These are phyloP conservation scores for Salvia miltiorrhiza DNA, from an alignment of 257 asterid species.

Conservation along the genomic window DNA sequence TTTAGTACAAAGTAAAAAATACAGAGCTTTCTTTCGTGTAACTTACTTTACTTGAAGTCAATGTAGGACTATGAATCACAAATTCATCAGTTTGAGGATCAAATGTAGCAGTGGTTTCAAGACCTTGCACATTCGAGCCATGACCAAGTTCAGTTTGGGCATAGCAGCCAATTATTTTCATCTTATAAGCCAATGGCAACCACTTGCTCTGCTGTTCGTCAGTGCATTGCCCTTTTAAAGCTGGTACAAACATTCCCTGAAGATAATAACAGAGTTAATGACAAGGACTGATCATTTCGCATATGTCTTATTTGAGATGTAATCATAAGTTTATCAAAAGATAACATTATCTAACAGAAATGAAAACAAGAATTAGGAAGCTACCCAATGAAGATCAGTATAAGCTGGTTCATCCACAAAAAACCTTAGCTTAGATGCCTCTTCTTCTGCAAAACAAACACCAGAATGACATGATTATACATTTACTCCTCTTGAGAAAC, in stretches of 20 bases:
- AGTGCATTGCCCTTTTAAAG: conserved; percentile 91
- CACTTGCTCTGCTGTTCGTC: conserved; percentile 89
- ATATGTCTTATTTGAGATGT: neutral
- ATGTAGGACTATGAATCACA: conserved; percentile 87
- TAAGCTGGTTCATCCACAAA: conserved; percentile 89
- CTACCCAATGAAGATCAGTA: conserved; percentile 99
- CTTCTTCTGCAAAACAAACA: conserved; percentile 63
- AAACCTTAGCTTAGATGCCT: conserved; percentile 71
- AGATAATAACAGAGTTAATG: conserved; percentile 25
- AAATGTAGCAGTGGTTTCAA: conserved; percentile 97
- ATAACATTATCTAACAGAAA: neutral
- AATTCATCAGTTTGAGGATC: conserved; percentile 91
- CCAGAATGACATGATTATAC: conserved; percentile 4
- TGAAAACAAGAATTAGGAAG: neutral
- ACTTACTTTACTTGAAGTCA: conserved; percentile 97
- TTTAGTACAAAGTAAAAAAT: conserved; percentile 15
- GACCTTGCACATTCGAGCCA: conserved; percentile 98
- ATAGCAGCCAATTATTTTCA: conserved; percentile 98
- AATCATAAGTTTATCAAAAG: neutral
- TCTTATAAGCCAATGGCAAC: conserved; percentile 90
- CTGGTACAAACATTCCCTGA: conserved; percentile 96
- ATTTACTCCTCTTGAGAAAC: neutral
- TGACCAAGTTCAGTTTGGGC: conserved; percentile 99
- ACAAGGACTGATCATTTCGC: neutral
- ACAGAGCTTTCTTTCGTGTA: neutral